Percentiles rank a stretch among this genome's conserved stretches.
Evolutionary conservation across 2,329 filamentous ascomycete genomes (phyloP).

Genomic region (Sporothrix phasma): DNA sequence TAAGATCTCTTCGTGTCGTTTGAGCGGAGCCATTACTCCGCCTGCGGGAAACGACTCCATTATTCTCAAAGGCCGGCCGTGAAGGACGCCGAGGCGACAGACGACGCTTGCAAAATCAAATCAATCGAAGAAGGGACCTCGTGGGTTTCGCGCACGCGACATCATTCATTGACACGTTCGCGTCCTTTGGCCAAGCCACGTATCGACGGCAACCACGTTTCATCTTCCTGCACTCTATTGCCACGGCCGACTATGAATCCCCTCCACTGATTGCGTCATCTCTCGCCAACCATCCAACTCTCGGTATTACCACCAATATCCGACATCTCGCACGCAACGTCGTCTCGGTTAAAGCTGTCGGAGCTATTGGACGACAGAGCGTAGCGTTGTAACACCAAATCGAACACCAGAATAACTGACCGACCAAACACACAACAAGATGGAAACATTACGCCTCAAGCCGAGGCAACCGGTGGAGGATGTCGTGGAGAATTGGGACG

Average conservation of each 20-base stretch:
- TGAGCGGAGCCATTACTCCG: slow-evolving; percentile 6
- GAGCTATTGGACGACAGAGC: slow-evolving; percentile 12
- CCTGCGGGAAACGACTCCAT: neutral
- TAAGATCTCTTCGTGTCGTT: slow-evolving; percentile 3
- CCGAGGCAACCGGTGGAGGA: slow-evolving; percentile 46
- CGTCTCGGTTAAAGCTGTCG: slow-evolving; percentile 8
- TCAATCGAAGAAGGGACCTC: neutral
- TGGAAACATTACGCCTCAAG: slow-evolving; percentile 48
- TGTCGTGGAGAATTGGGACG: slow-evolving; percentile 67
- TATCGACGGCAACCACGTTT: neutral
- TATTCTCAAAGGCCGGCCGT: neutral
- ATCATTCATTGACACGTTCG: neutral
- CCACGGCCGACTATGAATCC: slow-evolving; percentile 27
- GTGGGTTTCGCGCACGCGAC: neutral
- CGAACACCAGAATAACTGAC: neutral
- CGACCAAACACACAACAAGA: slow-evolving; percentile 22
- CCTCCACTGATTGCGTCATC: slow-evolving; percentile 22
- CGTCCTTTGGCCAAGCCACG: neutral
- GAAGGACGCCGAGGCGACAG: neutral
- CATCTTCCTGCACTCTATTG: neutral
- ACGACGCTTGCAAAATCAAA: neutral
- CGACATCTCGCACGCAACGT: slow-evolving; percentile 15
- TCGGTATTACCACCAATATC: neutral
- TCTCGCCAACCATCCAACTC: neutral
- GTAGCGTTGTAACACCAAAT: neutral